Base-by-base conservation (phyloP, 352 stramenopile genomes). In the Phytophthora melonis region DNA sequence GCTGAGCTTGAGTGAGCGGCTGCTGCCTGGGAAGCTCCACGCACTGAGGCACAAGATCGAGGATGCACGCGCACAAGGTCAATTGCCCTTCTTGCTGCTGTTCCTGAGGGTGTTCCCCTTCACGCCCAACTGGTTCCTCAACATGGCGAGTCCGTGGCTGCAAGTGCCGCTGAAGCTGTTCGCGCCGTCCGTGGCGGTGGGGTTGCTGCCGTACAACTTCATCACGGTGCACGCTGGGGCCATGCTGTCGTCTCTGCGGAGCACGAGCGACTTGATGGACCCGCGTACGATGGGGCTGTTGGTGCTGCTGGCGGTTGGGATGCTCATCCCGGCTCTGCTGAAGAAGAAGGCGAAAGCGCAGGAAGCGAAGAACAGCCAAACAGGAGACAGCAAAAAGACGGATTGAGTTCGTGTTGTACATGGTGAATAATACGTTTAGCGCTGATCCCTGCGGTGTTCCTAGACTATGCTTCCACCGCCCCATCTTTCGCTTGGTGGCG, bases 91-190 rank as follows among this genome's bases (percentile, higher is more conserved):
- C 63, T 54, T 93, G 68, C 70, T 95, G 66, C 75, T 94, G 7
- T 94, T 92, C 63, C 64, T 96, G 66, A 80, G 89, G 25, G 80
- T 96, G 25, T 94, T 96, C 58, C 89, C 89, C 5, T 93, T 94
- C 72, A 90, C 88, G 58, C 87, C 89, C 39, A 94, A 96, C 65
- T 96, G 89, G 89, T 89, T 96, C 63, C 77, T 95, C 41, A 96
- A 96, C 71, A 72, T 94, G 53, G 80, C 88, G 21, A 93, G 86
- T 79, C 88, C 89, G 49, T 94, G 89, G 85, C 78, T 93, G 7
- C 71, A 89, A 67, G 86, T 96, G 55, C 87, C 88, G 45, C 67
- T 95, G 19, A 73, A 65, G 32, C 61, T 90, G 23, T 96, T 96
- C 62, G 84, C 87, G 13, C 82, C 84, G 9, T 83, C 81, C 1